Evolutionary conservation across 1,284 basidiomycete genomes (phyloP).

Genomic region (Ceratobasidium papillatum): DNA sequence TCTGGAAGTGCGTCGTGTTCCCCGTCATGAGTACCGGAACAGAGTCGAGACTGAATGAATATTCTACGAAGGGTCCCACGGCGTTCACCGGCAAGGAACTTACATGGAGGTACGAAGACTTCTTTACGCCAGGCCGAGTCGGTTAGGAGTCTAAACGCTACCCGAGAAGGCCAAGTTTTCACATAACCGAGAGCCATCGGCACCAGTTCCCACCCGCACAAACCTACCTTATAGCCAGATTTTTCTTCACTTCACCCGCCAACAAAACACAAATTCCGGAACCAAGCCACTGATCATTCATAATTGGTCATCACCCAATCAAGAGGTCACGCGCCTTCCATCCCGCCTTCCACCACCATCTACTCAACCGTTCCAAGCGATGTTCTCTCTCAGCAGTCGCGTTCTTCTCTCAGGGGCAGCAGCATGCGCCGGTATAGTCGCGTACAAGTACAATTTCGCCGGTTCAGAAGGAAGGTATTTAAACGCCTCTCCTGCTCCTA

Average conservation of each 20-base stretch:
- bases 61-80: neutral
- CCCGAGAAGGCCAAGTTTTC: too few relatives aligned
- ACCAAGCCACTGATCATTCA: neutral
- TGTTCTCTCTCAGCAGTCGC: neutral
- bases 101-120: neutral
- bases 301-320: constrained; percentile 7
- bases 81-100: neutral
- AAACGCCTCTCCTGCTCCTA: neutral
- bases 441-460: neutral
- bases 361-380: neutral
- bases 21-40: neutral
- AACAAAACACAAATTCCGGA: neutral
- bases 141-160: neutral
- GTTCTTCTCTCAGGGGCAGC: constrained; percentile 21
- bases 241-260: too few relatives aligned
- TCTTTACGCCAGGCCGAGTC: neutral
- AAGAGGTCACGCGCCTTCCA: neutral
- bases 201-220: too few relatives aligned
- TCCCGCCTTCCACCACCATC: constrained; percentile 11
- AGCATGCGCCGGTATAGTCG: neutral
- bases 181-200: too few relatives aligned
- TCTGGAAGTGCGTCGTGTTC: neutral
- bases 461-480: neutral
- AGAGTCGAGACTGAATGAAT: neutral
- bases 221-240: too few relatives aligned